phyloP scores from a whole-genome alignment of 352 stramenopile species.

The Globisporangium okanoganense region DNA sequence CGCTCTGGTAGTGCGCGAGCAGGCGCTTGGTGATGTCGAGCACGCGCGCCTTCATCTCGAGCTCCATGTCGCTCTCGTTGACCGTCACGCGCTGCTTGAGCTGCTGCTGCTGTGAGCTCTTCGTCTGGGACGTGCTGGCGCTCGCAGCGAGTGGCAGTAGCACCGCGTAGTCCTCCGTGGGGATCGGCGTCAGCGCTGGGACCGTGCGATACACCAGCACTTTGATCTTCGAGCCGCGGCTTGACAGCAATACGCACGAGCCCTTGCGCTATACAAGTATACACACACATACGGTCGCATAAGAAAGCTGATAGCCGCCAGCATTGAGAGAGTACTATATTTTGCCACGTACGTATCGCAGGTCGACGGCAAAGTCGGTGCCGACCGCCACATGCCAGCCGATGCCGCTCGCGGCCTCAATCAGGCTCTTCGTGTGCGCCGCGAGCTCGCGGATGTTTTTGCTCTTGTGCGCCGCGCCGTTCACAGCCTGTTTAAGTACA shows the following conservation, averaged over 20 bases:
- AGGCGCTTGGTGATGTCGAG: conserved; percentile 35
- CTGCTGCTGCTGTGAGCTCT: conserved; percentile 36
- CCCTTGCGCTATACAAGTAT: conserved; percentile 44
- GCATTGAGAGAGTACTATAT: too few species aligned
- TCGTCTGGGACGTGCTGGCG: not conserved
- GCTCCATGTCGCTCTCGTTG: conserved; percentile 49
- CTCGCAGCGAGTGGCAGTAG: conserved; percentile 9
- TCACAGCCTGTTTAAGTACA: conserved; percentile 29
- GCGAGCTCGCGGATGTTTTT: conserved; percentile 63
- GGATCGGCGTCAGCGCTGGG: conserved; percentile 24
- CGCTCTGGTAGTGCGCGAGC: conserved; percentile 32
- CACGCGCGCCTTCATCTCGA: conserved; percentile 35
- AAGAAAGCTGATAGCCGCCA: too few species aligned
- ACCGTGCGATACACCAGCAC: conserved; percentile 72
- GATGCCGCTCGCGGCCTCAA: conserved; percentile 43
- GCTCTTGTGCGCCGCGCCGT: conserved; percentile 47
- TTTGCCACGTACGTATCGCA: conserved; percentile 58
- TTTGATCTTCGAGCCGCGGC: conserved; percentile 60
- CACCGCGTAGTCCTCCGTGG: conserved; percentile 30
- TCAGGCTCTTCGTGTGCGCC: conserved; percentile 25
- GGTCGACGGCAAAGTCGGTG: conserved; percentile 65
- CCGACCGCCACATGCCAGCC: conserved; percentile 74
- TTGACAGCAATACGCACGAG: conserved; percentile 61
- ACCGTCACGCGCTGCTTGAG: conserved; percentile 30
- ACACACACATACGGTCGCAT: not conserved